Evolutionary conservation across 1,139 yeast genomes (phyloP).

Genomic region (Yamadazyma triangularis): DNA sequence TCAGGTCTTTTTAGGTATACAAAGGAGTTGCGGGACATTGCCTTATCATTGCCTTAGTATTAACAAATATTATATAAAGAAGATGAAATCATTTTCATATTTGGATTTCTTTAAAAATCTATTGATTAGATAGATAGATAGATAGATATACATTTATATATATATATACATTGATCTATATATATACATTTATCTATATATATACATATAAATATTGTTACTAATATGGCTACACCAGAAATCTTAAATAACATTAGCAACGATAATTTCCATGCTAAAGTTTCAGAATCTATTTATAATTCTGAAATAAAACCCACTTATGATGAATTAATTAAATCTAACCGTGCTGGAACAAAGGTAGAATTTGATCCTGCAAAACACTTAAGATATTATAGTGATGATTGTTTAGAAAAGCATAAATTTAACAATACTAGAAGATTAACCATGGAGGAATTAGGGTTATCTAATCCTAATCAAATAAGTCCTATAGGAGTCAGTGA

Average conservation of each 20-base stretch:
- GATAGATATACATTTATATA: too few relatives aligned
- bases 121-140: too few relatives aligned
- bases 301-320: background rate
- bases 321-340: background rate
- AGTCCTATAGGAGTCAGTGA: constrained; percentile 50
- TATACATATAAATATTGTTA: too few relatives aligned
- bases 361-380: constrained; percentile 44
- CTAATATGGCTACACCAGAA: constrained; percentile 2
- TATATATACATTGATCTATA: too few relatives aligned
- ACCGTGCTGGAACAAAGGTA: constrained; percentile 6
- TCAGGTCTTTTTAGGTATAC: background rate
- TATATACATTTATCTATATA: too few relatives aligned
- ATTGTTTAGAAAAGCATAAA: constrained; percentile 18
- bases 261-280: background rate
- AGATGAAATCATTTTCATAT: too few relatives aligned
- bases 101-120: too few relatives aligned
- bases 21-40: too few relatives aligned
- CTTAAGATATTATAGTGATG: constrained; percentile 32
- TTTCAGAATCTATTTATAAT: background rate
- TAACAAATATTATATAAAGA: too few relatives aligned
- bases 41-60: too few relatives aligned
- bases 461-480: constrained; percentile 30
- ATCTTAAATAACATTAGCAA: background rate
- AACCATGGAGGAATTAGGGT: constrained; percentile 46
- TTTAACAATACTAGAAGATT: constrained; percentile 33